These are phyloP conservation scores for Westerdykella sp. DNA, from an alignment of 2,329 filamentous ascomycete species.

Conservation along the genomic window DNA sequence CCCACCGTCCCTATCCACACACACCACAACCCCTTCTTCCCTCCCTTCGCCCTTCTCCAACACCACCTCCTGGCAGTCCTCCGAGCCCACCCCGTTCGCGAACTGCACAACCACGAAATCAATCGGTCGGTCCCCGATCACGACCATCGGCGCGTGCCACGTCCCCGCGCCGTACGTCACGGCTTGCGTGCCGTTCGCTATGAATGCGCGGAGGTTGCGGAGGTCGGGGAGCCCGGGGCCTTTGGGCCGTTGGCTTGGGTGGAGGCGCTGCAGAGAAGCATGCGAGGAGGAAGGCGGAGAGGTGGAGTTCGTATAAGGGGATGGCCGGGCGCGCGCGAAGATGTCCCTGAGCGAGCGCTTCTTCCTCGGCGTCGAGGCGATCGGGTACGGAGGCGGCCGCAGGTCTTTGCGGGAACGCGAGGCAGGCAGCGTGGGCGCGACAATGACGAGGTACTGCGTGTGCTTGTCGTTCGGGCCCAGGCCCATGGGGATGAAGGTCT, in stretches of 20 bases:
- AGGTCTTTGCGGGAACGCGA: conserved; percentile 25
- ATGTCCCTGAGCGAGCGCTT: conserved; percentile 33
- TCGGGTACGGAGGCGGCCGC: conserved; percentile 40
- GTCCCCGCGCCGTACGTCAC: conserved; percentile 89
- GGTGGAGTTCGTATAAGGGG: conserved; percentile 48
- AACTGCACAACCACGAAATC: conserved; percentile 84
- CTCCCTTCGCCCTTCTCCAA: conserved; percentile 28
- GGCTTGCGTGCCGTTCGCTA: conserved; percentile 70
- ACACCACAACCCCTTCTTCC: conserved; percentile 31
- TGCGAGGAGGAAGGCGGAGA: conserved; percentile 20
- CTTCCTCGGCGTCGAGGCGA: conserved; percentile 21
- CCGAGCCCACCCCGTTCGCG: conserved; percentile 69
- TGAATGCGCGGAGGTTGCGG: conserved; percentile 63
- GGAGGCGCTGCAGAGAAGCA: conserved; percentile 14
- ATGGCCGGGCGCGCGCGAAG: conserved; percentile 38
- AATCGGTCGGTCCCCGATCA: conserved; percentile 62
- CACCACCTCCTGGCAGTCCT: conserved; percentile 82
- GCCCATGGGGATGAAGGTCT: conserved; percentile 81
- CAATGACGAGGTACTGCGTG: conserved; percentile 72
- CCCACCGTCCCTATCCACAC: conserved; percentile 26
- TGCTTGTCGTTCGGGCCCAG: conserved; percentile 42
- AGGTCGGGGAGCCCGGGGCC: conserved; percentile 66
- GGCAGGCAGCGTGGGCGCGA: conserved; percentile 67
- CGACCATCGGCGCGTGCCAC: conserved; percentile 96
- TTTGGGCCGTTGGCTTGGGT: conserved; percentile 36